These are phyloP conservation scores for Acacia melanoxylon DNA, from an alignment of 306 rosid genomes.

Conservation along the genomic window DNA sequence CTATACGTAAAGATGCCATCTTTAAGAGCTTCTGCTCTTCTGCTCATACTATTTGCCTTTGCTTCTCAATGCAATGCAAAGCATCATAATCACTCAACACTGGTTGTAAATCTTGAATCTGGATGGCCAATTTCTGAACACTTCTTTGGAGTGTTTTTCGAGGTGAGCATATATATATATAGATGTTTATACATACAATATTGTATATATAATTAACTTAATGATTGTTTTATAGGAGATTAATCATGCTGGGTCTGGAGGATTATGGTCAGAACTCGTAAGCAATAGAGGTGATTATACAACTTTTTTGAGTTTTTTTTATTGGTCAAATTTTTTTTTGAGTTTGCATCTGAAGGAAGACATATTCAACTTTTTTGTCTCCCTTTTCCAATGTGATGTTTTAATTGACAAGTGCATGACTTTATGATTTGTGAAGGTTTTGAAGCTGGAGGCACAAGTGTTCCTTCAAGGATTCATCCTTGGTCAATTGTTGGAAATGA, in stretches of 20 bases:
- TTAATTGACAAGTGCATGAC: background rate
- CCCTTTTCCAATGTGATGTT: background rate
- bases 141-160: conserved; percentile 33
- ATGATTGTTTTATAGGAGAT: conserved; percentile 28
- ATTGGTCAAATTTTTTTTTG: too few relatives aligned
- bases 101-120: background rate
- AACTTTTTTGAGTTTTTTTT: background rate
- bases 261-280: conserved; percentile 54
- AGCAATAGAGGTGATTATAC: conserved; percentile 40
- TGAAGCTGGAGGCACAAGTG: background rate
- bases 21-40: background rate
- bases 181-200: background rate
- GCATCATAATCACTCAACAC: background rate
- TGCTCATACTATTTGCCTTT: background rate
- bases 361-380: background rate
- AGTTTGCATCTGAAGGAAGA: background rate
- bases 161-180: conserved; percentile 32
- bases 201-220: background rate
- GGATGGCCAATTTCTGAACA: background rate
- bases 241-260: conserved; percentile 23
- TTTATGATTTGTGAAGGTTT: conserved; percentile 10
- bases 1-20: background rate
- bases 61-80: conserved; percentile 34
- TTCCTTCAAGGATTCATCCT: background rate
- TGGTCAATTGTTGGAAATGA: background rate